phyloP scores from a whole-genome alignment of 2,329 filamentous ascomycete genomes.

The Piedraia hortae region DNA sequence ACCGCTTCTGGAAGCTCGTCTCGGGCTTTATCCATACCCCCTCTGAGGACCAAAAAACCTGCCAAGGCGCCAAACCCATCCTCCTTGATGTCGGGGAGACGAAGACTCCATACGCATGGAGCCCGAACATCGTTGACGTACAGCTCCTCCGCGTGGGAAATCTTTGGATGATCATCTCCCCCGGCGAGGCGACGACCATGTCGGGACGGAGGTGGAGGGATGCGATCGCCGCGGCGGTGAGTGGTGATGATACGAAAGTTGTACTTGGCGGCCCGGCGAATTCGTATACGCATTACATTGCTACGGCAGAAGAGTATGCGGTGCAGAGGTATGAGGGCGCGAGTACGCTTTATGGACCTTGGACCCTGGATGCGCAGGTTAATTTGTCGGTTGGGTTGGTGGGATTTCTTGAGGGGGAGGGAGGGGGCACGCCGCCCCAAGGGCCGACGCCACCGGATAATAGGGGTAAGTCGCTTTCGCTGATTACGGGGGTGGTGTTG shows the following conservation, averaged over 20 bases:
- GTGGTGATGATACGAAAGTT: conserved; percentile 23
- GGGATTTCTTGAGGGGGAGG: not conserved
- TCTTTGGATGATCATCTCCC: conserved; percentile 43
- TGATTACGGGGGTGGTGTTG: conserved; percentile 53
- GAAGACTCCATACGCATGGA: conserved; percentile 56
- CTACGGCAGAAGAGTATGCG: conserved; percentile 53
- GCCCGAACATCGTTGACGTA: conserved; percentile 72
- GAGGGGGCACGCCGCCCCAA: conserved; percentile 6
- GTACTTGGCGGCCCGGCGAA: conserved; percentile 76
- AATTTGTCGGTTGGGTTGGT: conserved; percentile 55
- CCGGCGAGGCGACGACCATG: conserved; percentile 70
- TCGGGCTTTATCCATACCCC: conserved; percentile 45
- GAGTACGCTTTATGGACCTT: conserved; percentile 61
- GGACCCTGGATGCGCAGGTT: conserved; percentile 66
- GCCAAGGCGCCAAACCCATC: conserved; percentile 60
- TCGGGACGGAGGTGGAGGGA: conserved; percentile 63
- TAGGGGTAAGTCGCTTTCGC: conserved; percentile 42
- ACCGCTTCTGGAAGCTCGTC: conserved; percentile 57
- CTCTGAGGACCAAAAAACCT: conserved; percentile 38
- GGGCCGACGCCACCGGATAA: conserved; percentile 54
- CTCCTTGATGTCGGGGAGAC: conserved; percentile 70
- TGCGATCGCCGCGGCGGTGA: conserved; percentile 23
- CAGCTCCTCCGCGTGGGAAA: conserved; percentile 67
- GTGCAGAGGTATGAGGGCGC: conserved; percentile 89
- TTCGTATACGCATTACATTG: conserved; percentile 61